These are phyloP conservation scores for Cercospora berteroae DNA, from an alignment of 2,329 filamentous ascomycete genomes.

Conservation along the genomic window DNA sequence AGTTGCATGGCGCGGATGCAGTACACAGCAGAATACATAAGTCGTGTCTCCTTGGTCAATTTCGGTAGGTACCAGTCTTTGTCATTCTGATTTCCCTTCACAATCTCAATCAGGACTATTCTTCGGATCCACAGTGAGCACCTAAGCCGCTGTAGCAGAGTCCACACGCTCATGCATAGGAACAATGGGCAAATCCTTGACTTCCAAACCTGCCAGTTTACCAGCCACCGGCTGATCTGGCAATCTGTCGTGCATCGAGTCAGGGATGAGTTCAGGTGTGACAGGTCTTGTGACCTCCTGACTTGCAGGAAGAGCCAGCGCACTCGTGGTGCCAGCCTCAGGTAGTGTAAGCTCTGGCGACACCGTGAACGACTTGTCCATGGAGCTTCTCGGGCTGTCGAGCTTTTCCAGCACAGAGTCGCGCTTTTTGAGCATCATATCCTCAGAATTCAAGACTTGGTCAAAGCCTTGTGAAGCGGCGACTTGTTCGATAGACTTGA, in stretches of 20 bases:
- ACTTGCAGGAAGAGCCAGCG: slow-evolving; percentile 9
- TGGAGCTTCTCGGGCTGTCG: slow-evolving; percentile 32
- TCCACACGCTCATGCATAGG: slow-evolving; percentile 39
- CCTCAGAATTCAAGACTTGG: slow-evolving; percentile 43
- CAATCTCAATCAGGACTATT: background rate
- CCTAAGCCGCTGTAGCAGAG: slow-evolving; percentile 20
- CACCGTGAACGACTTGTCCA: slow-evolving; percentile 25
- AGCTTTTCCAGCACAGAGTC: slow-evolving; percentile 39
- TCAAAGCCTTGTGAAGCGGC: slow-evolving; percentile 46
- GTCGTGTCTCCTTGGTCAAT: background rate
- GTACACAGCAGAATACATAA: background rate
- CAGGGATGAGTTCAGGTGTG: slow-evolving; percentile 39
- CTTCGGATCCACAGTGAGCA: slow-evolving; percentile 10
- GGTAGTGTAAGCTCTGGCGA: slow-evolving; percentile 34
- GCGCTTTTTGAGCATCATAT: slow-evolving; percentile 35
- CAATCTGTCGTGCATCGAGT: slow-evolving; percentile 38
- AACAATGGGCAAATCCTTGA: slow-evolving; percentile 34
- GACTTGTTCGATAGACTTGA: slow-evolving; percentile 52
- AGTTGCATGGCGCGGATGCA: background rate
- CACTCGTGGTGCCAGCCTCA: slow-evolving; percentile 23
- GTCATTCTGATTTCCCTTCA: background rate
- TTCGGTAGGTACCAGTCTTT: background rate
- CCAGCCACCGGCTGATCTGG: slow-evolving; percentile 12
- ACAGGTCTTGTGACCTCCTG: slow-evolving; percentile 27
- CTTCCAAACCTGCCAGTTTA: slow-evolving; percentile 30